phyloP scores from a whole-genome alignment of 768 basidiomycete genomes.

The Tulasnella sp. region DNA sequence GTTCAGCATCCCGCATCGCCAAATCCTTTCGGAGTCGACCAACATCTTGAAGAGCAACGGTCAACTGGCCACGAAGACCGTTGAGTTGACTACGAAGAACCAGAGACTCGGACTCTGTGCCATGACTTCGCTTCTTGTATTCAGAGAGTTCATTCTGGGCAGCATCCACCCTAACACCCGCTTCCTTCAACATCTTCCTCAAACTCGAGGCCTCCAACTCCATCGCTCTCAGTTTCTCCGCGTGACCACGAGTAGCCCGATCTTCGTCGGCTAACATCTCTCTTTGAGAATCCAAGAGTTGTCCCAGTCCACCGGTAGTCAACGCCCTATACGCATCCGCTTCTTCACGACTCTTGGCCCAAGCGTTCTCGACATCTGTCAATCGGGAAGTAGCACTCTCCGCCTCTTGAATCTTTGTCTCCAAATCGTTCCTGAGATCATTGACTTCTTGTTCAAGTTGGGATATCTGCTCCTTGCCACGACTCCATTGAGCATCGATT shows the following conservation, averaged over 20 bases:
- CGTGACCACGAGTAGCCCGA: conserved; percentile 55
- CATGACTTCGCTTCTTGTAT: conserved; percentile 51
- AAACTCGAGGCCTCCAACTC: conserved; percentile 65
- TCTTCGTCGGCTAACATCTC: conserved; percentile 78
- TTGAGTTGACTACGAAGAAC: conserved; percentile 58
- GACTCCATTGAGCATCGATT: conserved; percentile 58
- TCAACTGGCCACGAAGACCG: conserved; percentile 59
- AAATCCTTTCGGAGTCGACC: conserved; percentile 61
- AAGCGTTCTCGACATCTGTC: conserved; percentile 75
- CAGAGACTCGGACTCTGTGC: conserved; percentile 51
- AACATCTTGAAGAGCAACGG: conserved; percentile 50
- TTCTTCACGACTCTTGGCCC: conserved; percentile 86
- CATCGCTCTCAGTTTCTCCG: conserved; percentile 69
- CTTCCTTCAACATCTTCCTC: conserved; percentile 67
- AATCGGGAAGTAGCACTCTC: conserved; percentile 54
- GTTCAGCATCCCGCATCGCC: conserved; percentile 46
- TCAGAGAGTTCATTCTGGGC: conserved; percentile 49
- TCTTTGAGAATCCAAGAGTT: conserved; percentile 77
- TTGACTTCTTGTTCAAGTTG: conserved; percentile 64
- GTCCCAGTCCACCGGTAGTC: conserved; percentile 74
- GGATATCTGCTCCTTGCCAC: conserved; percentile 52
- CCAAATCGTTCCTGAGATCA: conserved; percentile 70
- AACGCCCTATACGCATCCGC: conserved; percentile 79
- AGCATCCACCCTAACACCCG: conserved; percentile 56
- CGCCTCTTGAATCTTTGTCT: conserved; percentile 57